phyloP scores from a whole-genome alignment of 164 flowering plant species.

The Tetrastigma voinierianum region DNA sequence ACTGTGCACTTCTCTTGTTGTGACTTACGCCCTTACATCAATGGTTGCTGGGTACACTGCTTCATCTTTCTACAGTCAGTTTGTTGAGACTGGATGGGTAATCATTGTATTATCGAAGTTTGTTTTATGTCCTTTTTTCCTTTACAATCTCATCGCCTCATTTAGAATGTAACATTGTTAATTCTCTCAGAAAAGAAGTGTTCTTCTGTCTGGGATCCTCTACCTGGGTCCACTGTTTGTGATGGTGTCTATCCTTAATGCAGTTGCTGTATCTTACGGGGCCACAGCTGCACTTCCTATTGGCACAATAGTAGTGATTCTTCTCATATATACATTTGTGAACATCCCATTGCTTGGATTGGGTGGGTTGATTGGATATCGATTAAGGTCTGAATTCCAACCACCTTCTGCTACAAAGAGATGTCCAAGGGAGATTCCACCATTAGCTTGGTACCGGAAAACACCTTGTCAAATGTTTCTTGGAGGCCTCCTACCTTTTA shows the following conservation, averaged over 20 bases:
- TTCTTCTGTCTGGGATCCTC: constrained; percentile 54
- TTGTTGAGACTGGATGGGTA: constrained; percentile 65
- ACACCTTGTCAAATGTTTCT: constrained; percentile 66
- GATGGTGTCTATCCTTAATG: constrained; percentile 45
- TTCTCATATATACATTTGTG: constrained; percentile 43
- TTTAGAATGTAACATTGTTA: not conserved
- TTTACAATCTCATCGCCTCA: not conserved
- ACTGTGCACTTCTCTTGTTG: constrained; percentile 46
- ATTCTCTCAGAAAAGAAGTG: constrained; percentile 53
- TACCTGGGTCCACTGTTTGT: constrained; percentile 58
- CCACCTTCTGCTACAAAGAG: constrained; percentile 56
- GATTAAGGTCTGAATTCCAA: constrained; percentile 43
- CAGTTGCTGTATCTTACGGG: constrained; percentile 51
- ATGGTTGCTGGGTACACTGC: constrained; percentile 66
- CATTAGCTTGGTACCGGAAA: constrained; percentile 61
- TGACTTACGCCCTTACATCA: constrained; percentile 58
- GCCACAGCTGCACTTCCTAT: constrained; percentile 77
- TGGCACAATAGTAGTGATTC: constrained; percentile 54
- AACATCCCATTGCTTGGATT: constrained; percentile 57
- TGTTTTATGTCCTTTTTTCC: not conserved
- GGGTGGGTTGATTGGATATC: constrained; percentile 57
- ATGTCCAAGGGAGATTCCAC: constrained; percentile 56
- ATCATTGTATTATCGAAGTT: constrained; percentile 1
- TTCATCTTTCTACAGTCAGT: constrained; percentile 54
- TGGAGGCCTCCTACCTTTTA: constrained; percentile 68